phyloP scores from a whole-genome alignment of 306 rosid genomes.

The Gynostemma pentaphyllum region DNA sequence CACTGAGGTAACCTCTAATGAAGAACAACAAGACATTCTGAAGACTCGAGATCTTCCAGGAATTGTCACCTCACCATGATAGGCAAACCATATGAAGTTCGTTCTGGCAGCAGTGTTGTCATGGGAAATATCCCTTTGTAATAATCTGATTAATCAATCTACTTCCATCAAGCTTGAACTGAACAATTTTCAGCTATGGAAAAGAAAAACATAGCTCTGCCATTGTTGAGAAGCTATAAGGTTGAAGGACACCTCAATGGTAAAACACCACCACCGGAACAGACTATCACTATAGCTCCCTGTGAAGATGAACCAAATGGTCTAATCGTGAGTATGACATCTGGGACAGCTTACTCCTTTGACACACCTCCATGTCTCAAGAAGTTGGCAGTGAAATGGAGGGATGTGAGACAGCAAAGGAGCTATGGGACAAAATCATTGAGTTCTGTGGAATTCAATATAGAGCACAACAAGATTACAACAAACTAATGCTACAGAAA shows the following conservation, averaged over 20 bases:
- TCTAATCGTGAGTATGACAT: not conserved
- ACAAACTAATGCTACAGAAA: not conserved
- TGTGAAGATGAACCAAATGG: not conserved
- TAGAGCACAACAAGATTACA: not conserved
- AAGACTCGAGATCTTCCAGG: too few relatives aligned
- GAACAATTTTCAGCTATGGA: not conserved
- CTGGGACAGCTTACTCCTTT: not conserved
- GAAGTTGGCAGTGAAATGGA: not conserved
- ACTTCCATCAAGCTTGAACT: not conserved
- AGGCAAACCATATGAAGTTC: too few relatives aligned
- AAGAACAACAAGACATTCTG: too few relatives aligned
- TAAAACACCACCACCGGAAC: rapidly evolving
- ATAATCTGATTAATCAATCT: not conserved
- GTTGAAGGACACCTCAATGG: not conserved
- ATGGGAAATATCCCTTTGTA: not conserved
- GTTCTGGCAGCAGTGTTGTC: too few relatives aligned
- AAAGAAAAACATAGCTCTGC: not conserved
- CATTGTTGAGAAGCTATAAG: not conserved
- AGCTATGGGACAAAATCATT: not conserved
- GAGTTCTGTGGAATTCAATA: not conserved
- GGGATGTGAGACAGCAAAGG: not conserved
- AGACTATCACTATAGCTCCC: not conserved
- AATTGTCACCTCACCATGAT: too few relatives aligned
- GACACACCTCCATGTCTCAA: not conserved
- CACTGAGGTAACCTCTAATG: too few relatives aligned